Base-by-base conservation (phyloP, 345 rosid genomes). In the Eucalyptus brandiana region DNA sequence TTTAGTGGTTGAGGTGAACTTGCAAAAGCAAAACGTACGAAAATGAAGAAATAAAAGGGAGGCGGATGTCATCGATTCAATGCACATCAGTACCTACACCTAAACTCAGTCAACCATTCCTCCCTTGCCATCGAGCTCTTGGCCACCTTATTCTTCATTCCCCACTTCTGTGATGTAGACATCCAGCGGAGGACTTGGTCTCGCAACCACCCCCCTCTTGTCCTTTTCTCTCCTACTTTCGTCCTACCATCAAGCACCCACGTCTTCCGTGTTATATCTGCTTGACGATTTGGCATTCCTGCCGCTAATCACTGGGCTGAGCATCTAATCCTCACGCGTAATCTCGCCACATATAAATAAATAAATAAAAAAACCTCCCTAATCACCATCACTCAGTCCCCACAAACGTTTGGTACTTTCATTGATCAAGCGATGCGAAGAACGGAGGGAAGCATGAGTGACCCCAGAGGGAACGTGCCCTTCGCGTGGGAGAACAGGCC, bases 401-500 rank as follows among this genome's bases (percentile, higher is more conserved):
- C 12, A 13, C 45, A 24, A 7, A 23, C 24, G 85, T 11, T 40
- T 76, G 30, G 16, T 37, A 12, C 47, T 23, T 40, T 21, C 85
- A 12, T 40, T 7, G 85, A 76, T 76, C 85, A 12, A 21, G 85
- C 85, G 24, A 76, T 37, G 28, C 17, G 28, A 12, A 40, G 85
- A 76, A 12, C 47, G 23, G 28, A 50, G 42, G 12, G 44, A 76
- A 58, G 37, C 51, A 87, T 87, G 50, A 87, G 80, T 60, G 3
- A 34, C 6, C 50, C n/a, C 21, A 87, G 48, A 76, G 91, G 87
- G 32, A 89, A 54, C 13, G 89, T 92, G 49, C 93, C 95, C 88
- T 94, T 94, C 45, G 89, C 93, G 37, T 92, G 94, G 94, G 94
- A 92, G 90, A 88, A 91, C 87, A 86, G 86, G 53, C 94, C 94